Conservation (phyloP, 169 alveolate genomes). For the Plasmodium vinckei region DNA sequence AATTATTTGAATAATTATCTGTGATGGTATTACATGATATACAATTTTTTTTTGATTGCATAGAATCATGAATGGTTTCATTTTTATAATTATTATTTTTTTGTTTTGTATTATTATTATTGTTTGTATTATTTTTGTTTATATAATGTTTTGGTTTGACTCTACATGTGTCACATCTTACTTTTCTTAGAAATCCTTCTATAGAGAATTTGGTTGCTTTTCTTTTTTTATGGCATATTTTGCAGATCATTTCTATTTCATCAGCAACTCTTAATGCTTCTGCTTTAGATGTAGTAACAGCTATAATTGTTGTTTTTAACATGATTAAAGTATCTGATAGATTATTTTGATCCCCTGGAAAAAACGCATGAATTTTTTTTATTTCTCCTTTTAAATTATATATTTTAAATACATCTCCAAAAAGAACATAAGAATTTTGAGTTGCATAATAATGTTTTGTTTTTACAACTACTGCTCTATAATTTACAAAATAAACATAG, state of each 20-base stretch:
- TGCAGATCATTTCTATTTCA: conserved; percentile 61
- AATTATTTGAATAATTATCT: neutral
- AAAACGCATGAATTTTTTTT: conserved; percentile 65
- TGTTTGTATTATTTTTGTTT: conserved; percentile 11
- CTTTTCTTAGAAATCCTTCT: conserved; percentile 58
- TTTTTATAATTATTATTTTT: conserved; percentile 9
- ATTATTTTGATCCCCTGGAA: conserved; percentile 67
- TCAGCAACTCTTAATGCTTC: conserved; percentile 62
- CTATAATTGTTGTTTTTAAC: conserved; percentile 49
- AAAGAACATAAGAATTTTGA: conserved; percentile 49
- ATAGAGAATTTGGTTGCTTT: conserved; percentile 67
- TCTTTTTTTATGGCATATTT: conserved; percentile 60
- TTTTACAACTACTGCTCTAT: conserved; percentile 62
- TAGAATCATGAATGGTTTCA: neutral
- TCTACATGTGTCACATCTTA: conserved; percentile 64
- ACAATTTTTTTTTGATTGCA: neutral
- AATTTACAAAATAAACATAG: conserved; percentile 51
- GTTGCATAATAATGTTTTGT: conserved; percentile 57
- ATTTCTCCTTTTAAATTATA: conserved; percentile 63
- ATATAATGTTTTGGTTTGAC: conserved; percentile 38
- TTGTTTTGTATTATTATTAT: conserved; percentile 13
- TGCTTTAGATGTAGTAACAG: conserved; percentile 60
- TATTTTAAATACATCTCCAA: conserved; percentile 72
- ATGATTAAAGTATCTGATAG: conserved; percentile 49
- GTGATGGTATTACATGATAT: neutral